Base-by-base conservation (phyloP, 1,284 basidiomycete genomes). In the Rhizoctonia solani region DNA sequence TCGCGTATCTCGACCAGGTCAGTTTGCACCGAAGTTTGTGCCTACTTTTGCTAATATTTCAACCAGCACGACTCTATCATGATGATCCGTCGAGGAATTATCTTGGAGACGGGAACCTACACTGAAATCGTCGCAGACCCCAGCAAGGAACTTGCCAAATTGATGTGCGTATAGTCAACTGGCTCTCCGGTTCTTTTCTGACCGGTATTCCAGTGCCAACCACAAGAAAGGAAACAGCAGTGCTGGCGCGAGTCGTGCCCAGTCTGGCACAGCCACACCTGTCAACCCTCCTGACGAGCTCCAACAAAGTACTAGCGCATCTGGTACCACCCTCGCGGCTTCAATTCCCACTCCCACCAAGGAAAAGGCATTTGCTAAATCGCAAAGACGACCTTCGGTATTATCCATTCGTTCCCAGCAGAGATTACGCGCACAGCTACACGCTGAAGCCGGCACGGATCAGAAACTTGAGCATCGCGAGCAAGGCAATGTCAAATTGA, bases 31-130 rank as follows among this genome's bases (percentile, higher is more conserved):
- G 25, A 5, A 8, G 11, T 0, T 19, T 3, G 32, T 9, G 14
- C 52, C 4, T 34, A 19, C n/a, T n/a, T n/a, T 19, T 61, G 2
- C 42, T 34, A 13, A 29, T 16, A 37, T 39, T 21, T 1, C 29
- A 9, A 54, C 84, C 85, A 93, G 68, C 90, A 92, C 54, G 90
- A 97, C 75, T 83, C 90, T 69, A 81, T 98, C 30, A 78, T 86
- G 66, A 93, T 90, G 77, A 79, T 98, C 34, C 88, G 92, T 23
- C 84, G 87, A 19, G 95, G 95, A 11, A 87, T 93, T 73, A 87
- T 98, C 67, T 77, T 95, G 25, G 95, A 98, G 78, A 81, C 80
- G 42, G 92, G 91, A 3, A 81, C 87, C 0, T 95, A 89, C 74
- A 76, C 79, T 6, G 79, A 82, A 9, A 82, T 93, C 9, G 82